Evolutionary conservation across 805 yeast species (phyloP).

Genomic region (Wickerhamiella hasegawae): DNA sequence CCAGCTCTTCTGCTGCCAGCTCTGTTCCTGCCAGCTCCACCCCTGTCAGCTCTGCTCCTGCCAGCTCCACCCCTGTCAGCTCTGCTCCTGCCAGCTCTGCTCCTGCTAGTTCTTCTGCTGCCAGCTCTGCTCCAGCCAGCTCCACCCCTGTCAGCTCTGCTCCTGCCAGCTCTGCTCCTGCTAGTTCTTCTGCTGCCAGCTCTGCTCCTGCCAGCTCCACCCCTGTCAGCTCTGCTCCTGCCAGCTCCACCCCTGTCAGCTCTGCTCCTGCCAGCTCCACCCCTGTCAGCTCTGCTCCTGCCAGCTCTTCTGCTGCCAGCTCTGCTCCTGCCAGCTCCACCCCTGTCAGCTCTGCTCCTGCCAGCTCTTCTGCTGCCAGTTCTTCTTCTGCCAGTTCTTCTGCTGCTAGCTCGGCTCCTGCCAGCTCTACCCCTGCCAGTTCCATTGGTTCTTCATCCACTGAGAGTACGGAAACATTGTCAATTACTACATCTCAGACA

Average conservation of each 20-base stretch:
- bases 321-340: background rate
- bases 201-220: background rate
- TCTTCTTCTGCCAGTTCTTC: background rate
- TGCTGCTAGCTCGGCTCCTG: background rate
- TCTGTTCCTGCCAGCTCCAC: background rate
- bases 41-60: background rate
- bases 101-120: background rate
- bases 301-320: background rate
- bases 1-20: background rate
- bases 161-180: background rate
- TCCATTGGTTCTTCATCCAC: background rate
- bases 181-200: background rate
- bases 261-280: background rate
- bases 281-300: background rate
- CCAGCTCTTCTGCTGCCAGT: background rate
- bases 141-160: background rate
- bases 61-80: background rate
- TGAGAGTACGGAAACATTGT: no score
- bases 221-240: background rate
- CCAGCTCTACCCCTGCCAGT: background rate
- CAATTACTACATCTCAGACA: no score
- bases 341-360: background rate
- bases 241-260: background rate
- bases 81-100: no score
- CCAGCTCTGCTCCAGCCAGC: background rate